phyloP scores from a whole-genome alignment of 129 eudicot species.

The Glebionis coronaria region DNA sequence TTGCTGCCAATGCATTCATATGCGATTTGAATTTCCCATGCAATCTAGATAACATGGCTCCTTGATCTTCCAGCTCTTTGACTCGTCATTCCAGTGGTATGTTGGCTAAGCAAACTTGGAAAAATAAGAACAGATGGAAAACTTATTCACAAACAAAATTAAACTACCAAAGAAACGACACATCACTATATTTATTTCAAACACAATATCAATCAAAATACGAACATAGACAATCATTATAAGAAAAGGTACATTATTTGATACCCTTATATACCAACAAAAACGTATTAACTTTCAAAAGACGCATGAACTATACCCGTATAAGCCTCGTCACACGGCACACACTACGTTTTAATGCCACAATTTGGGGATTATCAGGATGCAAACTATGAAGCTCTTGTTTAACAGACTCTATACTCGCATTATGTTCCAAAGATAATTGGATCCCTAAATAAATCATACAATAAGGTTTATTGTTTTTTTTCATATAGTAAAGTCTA shows the following conservation, averaged over 20 bases:
- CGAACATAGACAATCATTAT: no score
- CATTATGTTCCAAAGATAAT: slow-evolving; percentile 71
- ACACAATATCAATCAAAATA: no score
- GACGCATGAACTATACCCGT: slow-evolving; percentile 40
- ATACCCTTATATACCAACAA: not conserved
- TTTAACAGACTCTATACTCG: slow-evolving; percentile 64
- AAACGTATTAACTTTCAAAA: not conserved
- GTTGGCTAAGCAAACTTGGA: no score
- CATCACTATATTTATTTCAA: no score
- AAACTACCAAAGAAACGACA: no score
- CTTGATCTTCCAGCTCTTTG: slow-evolving; percentile 54
- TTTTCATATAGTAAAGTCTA: no score
- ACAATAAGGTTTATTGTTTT: no score
- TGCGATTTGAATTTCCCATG: slow-evolving; percentile 53
- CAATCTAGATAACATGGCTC: slow-evolving; percentile 35
- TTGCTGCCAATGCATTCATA: slow-evolving; percentile 53
- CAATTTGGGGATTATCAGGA: slow-evolving; percentile 74
- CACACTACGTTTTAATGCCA: slow-evolving; percentile 60
- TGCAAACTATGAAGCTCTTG: slow-evolving; percentile 74
- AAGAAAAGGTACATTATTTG: not conserved
- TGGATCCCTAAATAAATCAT: slow-evolving; percentile 64
- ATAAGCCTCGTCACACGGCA: slow-evolving; percentile 89
- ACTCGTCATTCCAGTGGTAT: slow-evolving; percentile 50
- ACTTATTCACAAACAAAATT: no score
- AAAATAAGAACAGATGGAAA: no score